A percentile compares a stretch with the other conserved stretches of the same genome.
phyloP scores from a whole-genome alignment of 768 basidiomycete genomes.

The Cystobasidiopsis lactophilus region DNA sequence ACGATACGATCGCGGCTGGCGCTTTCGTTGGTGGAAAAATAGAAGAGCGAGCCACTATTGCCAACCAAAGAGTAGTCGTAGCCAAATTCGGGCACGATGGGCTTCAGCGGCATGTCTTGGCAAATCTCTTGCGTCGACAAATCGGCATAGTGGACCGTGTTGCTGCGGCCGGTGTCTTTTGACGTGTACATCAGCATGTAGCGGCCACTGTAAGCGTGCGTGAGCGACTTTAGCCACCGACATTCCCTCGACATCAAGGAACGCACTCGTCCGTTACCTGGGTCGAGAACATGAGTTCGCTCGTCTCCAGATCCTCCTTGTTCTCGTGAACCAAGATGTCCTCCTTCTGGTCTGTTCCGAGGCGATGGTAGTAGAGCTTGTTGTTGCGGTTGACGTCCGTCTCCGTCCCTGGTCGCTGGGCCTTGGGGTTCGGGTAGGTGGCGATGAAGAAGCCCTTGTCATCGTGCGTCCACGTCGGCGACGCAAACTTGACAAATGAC shows the following conservation, averaged over 20 bases:
- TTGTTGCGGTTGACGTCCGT: slow-evolving; percentile 16
- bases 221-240: background rate
- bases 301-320: slow-evolving; percentile 22
- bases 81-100: slow-evolving; percentile 45
- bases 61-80: slow-evolving; percentile 29
- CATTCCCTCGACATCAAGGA: background rate
- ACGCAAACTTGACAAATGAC: slow-evolving; percentile 53
- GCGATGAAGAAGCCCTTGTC: slow-evolving; percentile 56
- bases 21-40: slow-evolving; percentile 15
- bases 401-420: slow-evolving; percentile 38
- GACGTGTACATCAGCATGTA: slow-evolving; percentile 12
- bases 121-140: slow-evolving; percentile 32
- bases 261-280: background rate
- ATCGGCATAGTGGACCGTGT: slow-evolving; percentile 32
- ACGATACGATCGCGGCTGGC: slow-evolving; percentile 16
- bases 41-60: slow-evolving; percentile 18
- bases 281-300: background rate
- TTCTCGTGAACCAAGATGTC: slow-evolving; percentile 41
- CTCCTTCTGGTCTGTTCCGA: slow-evolving; percentile 48
- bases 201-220: slow-evolving; percentile 12
- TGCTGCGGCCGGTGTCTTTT: slow-evolving; percentile 21
- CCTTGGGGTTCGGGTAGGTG: slow-evolving; percentile 31
- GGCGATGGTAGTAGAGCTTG: slow-evolving; percentile 45
- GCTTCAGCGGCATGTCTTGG: slow-evolving; percentile 46
- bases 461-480: slow-evolving; percentile 51